Conservation (phyloP, 345 rosid genomes). For the Salix brachista region DNA sequence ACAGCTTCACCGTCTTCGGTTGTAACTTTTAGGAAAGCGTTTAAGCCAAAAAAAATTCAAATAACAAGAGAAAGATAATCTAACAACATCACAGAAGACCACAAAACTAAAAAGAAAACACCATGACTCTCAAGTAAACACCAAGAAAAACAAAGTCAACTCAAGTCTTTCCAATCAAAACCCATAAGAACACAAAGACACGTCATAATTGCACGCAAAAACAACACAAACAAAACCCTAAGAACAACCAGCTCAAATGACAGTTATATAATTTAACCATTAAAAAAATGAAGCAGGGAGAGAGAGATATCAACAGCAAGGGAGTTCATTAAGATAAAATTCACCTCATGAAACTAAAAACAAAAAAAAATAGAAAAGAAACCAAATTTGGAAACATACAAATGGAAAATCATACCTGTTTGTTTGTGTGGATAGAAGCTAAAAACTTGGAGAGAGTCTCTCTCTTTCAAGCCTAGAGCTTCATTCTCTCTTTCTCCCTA, state of each 20-base stretch:
- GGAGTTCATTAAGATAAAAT: not conserved
- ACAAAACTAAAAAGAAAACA: constrained; percentile 7
- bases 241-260: constrained; percentile 5
- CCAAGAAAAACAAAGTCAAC: constrained; percentile 33
- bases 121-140: constrained; percentile 15
- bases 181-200: constrained; percentile 4
- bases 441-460: not conserved
- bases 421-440: not conserved
- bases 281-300: not conserved
- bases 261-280: not conserved
- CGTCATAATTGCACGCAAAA: constrained; percentile 16
- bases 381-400: not conserved
- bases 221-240: constrained; percentile 4
- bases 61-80: not conserved
- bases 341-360: not conserved
- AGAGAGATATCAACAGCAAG: not conserved
- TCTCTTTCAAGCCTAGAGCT: constrained; percentile 8
- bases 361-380: not conserved
- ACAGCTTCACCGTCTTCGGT: not conserved
- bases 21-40: not conserved
- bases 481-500: constrained; percentile 7
- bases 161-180: constrained; percentile 12
- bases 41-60: not conserved
- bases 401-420: constrained; percentile 20
- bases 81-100: not conserved